These are phyloP conservation scores for Candida schatavii DNA, from an alignment of 805 yeast species.

Conservation along the genomic window DNA sequence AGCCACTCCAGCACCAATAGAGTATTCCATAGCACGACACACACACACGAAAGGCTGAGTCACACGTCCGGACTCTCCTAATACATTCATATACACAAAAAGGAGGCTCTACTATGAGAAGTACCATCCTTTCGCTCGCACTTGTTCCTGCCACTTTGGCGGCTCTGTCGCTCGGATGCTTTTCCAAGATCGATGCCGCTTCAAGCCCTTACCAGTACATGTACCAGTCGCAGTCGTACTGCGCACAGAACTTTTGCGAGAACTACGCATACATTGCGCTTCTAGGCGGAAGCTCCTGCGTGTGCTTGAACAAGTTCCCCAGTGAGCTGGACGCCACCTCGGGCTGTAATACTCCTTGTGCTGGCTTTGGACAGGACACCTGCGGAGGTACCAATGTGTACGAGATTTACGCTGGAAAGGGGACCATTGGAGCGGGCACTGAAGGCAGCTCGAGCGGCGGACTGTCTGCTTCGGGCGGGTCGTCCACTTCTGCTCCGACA, in stretches of 20 bases:
- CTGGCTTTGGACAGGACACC: conserved; percentile 29
- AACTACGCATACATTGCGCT: conserved; percentile 38
- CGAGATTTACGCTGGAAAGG: conserved; percentile 27
- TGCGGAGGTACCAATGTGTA: conserved; percentile 40
- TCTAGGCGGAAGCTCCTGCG: conserved; percentile 34
- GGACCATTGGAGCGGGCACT: conserved; percentile 9
- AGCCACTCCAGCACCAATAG: too few species aligned
- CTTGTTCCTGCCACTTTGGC: background rate
- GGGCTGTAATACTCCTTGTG: conserved; percentile 30
- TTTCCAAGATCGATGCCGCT: conserved; percentile 23
- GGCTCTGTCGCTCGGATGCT: conserved; percentile 24
- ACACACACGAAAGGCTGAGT: too few species aligned
- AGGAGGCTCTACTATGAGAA: too few species aligned
- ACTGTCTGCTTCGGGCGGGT: conserved; percentile 10
- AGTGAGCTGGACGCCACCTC: background rate
- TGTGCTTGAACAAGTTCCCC: conserved; percentile 35
- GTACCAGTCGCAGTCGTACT: conserved; percentile 29
- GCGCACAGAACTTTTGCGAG: conserved; percentile 26
- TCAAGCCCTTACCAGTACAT: conserved; percentile 18
- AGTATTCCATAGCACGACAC: too few species aligned
- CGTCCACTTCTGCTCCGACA: conserved; percentile 8
- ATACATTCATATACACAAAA: too few species aligned
- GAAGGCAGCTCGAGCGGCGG: conserved; percentile 3
- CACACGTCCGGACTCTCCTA: too few species aligned
- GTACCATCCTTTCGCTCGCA: background rate